These are phyloP conservation scores for Mytilinidion resinicola DNA, from an alignment of 495 filamentous ascomycete species.

Conservation along the genomic window DNA sequence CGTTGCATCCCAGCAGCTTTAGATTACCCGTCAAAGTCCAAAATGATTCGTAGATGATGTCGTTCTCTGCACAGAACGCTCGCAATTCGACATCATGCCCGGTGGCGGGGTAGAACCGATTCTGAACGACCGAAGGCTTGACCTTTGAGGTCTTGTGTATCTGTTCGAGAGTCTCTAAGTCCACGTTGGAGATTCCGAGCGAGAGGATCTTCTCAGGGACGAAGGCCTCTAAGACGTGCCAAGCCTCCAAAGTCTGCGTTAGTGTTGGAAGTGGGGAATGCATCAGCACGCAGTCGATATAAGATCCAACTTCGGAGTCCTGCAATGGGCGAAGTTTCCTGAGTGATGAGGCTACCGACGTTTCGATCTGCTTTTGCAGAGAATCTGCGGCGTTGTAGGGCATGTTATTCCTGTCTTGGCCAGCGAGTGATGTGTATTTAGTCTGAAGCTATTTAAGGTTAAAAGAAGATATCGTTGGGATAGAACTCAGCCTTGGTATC, in stretches of 20 bases:
- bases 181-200: slow-evolving; percentile 68
- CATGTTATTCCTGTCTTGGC: slow-evolving; percentile 54
- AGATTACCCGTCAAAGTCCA: slow-evolving; percentile 75
- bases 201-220: slow-evolving; percentile 57
- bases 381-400: slow-evolving; percentile 51
- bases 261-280: slow-evolving; percentile 60
- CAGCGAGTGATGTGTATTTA: slow-evolving; percentile 62
- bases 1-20: slow-evolving; percentile 45
- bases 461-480: neutral
- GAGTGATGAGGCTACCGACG: slow-evolving; percentile 63
- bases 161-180: slow-evolving; percentile 46
- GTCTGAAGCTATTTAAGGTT: slow-evolving; percentile 59
- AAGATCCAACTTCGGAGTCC: slow-evolving; percentile 41
- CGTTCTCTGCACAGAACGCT: slow-evolving; percentile 52
- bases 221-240: slow-evolving; percentile 56
- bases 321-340: slow-evolving; percentile 47
- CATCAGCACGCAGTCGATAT: slow-evolving; percentile 67
- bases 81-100: slow-evolving; percentile 57
- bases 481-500: neutral
- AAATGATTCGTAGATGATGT: slow-evolving; percentile 66
- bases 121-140: slow-evolving; percentile 65
- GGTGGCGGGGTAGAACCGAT: slow-evolving; percentile 59
- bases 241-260: slow-evolving; percentile 57
- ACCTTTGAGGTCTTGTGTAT: slow-evolving; percentile 44
- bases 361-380: slow-evolving; percentile 55